Conservation (phyloP, 768 basidiomycete species). For the Hygrophorus russula region DNA sequence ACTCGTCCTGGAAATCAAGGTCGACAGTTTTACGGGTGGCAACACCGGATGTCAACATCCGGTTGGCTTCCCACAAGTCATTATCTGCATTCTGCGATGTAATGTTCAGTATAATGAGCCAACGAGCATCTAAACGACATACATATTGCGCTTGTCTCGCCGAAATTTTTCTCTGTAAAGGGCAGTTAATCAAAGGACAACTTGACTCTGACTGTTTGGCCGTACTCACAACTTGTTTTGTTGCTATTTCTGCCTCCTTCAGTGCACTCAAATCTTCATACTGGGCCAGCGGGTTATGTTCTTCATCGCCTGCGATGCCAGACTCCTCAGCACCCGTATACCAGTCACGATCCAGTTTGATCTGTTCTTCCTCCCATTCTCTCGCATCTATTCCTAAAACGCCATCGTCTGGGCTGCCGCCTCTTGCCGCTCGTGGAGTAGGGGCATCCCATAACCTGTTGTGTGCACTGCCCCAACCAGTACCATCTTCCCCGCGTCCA, state of each 20-base stretch:
- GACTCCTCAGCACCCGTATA: conserved; percentile 89
- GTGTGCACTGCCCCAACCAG: conserved; percentile 53
- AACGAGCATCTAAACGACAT: conserved; percentile 17
- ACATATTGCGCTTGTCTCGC: conserved; percentile 96
- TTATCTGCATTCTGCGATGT: conserved; percentile 82
- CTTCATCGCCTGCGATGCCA: conserved; percentile 77
- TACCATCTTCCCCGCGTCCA: conserved; percentile 38
- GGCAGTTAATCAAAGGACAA: conserved; percentile 11
- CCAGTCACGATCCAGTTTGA: conserved; percentile 90
- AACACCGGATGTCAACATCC: conserved; percentile 93
- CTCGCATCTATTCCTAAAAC: conserved; percentile 60
- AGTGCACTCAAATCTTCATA: conserved; percentile 74
- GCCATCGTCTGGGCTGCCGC: conserved; percentile 59
- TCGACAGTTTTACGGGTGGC: conserved; percentile 81
- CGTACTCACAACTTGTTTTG: conserved; percentile 55
- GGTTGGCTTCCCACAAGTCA: conserved; percentile 97
- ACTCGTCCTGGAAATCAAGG: conserved; percentile 92
- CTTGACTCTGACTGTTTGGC: background rate
- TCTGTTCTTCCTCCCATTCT: conserved; percentile 98
- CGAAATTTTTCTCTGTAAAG: conserved; percentile 67
- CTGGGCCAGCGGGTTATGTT: conserved; percentile 85
- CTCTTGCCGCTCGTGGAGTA: conserved; percentile 60
- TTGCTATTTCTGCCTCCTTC: conserved; percentile 67
- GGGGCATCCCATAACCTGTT: conserved; percentile 71
- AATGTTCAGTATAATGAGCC: background rate